A percentile compares a stretch with the other conserved stretches of the same genome.
Conservation (phyloP, 805 yeast species). For the Saccharomycopsis sp. region DNA sequence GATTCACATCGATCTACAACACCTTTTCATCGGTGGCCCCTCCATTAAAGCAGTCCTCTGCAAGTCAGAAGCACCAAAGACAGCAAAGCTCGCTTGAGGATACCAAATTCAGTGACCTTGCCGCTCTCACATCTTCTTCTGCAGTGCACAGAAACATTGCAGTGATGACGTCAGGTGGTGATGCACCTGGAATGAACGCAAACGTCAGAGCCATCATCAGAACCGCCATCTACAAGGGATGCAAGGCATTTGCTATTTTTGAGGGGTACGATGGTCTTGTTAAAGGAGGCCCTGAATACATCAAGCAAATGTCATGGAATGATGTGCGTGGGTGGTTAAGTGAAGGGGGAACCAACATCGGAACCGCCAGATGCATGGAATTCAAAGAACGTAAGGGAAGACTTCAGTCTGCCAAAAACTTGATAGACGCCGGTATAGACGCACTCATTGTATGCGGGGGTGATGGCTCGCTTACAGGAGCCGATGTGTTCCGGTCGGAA, state of each 20-base stretch:
- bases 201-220: constrained; percentile 69
- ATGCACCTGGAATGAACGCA: constrained; percentile 78
- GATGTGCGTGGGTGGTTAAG: constrained; percentile 67
- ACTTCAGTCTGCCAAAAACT: constrained; percentile 53
- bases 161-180: constrained; percentile 80
- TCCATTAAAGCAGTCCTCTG: not conserved
- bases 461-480: constrained; percentile 79
- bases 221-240: constrained; percentile 57
- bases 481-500: constrained; percentile 67
- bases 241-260: constrained; percentile 60
- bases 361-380: constrained; percentile 68
- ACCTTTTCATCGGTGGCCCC: constrained; percentile 41
- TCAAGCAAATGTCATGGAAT: constrained; percentile 62
- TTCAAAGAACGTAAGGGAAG: constrained; percentile 65
- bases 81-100: not conserved
- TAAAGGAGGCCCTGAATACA: constrained; percentile 47
- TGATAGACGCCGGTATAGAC: constrained; percentile 67
- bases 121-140: not conserved
- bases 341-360: constrained; percentile 71
- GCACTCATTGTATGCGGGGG: constrained; percentile 80
- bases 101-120: not conserved
- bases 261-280: constrained; percentile 76
- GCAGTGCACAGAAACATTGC: constrained; percentile 46
- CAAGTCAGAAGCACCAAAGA: not conserved
- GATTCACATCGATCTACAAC: constrained; percentile 61